Evolutionary conservation across 2,329 filamentous ascomycete genomes (phyloP).

Genomic region (Talaromyces sp.): DNA sequence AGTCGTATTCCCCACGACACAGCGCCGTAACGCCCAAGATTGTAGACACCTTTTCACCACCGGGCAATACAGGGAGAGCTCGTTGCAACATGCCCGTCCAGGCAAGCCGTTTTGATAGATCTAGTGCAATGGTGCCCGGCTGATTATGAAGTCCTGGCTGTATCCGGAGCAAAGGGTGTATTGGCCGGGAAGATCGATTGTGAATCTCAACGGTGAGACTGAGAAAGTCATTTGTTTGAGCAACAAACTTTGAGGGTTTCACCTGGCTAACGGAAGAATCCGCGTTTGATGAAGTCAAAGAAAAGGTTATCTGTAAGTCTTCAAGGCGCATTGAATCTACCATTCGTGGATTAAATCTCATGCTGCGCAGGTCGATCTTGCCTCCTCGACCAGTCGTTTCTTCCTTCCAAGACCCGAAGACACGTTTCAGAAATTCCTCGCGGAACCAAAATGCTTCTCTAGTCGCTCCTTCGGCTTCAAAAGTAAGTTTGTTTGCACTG

Average conservation of each 20-base stretch:
- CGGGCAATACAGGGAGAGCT: conserved; percentile 59
- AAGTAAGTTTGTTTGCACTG: conserved; percentile 71
- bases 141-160: conserved; percentile 73
- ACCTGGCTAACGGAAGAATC: conserved; percentile 30
- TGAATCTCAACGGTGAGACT: conserved; percentile 66
- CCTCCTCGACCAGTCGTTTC: conserved; percentile 57
- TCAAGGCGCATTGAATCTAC: conserved; percentile 78
- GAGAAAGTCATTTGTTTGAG: conserved; percentile 60
- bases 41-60: conserved; percentile 57
- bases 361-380: conserved; percentile 68
- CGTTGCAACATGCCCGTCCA: conserved; percentile 84
- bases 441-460: conserved; percentile 90
- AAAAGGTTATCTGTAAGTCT: conserved; percentile 64
- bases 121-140: conserved; percentile 66
- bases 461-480: conserved; percentile 70
- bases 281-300: conserved; percentile 22
- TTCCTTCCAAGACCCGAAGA: conserved; percentile 69
- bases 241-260: conserved; percentile 43
- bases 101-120: conserved; percentile 74
- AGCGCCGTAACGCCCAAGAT: conserved; percentile 69
- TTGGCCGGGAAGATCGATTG: conserved; percentile 65
- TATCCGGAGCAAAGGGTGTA: conserved; percentile 69
- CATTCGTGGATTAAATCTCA: conserved; percentile 72
- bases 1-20: conserved; percentile 76
- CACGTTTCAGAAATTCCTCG: conserved; percentile 67